Base-by-base conservation (phyloP, 176 grass and related monocot species). In the Saccharum officinarum region DNA sequence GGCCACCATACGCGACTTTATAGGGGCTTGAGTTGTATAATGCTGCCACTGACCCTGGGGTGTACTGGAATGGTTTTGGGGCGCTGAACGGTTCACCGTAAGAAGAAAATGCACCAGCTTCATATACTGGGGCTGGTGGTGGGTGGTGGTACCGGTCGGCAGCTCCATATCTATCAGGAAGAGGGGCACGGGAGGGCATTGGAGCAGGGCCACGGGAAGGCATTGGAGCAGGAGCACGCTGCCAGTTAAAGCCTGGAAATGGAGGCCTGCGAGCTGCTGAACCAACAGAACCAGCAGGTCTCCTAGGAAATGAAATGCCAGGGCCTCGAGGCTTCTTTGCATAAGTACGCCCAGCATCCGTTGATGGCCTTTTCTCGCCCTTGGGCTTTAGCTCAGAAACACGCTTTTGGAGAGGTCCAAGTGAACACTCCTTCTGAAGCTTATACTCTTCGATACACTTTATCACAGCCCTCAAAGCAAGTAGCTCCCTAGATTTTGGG, bases 371-470 rank as follows among this genome's bases (percentile, higher is more conserved):
- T 81, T 97, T 94, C 71, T 87, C 84, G 39, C 71, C 81, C 88
- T 92, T 94, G 37, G 88, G 70, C 70, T 89, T 92, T 31, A 97
- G 88, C 86, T 86, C 88, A 55, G 70, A 68, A 3, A 94, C 68
- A 38, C 83, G 88, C 54, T 94, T 94, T 57, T 92, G 92, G 74
- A 97, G 90, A 80, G 95, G 95, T 9, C 88, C 95, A 74, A 92
- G 67, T 33, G 95, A 89, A 40, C 72, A 91, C 10, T 92, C 90
- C 54, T 94, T 91, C 82, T 93, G 90, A 76, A 97, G 92, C 75
- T 94, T 97, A 85, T 90, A 89, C 76, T 91, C 88, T 74, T 92
- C 84, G 3, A 92, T 83, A 65, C 90, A 92, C 70, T 89, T 92
- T 67, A 94, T 94, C 23, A 94, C 86, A 14, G 90, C 59, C 65